Percentiles rank a stretch among this genome's conserved stretches.
phyloP scores from a whole-genome alignment of 2,329 filamentous ascomycete species.

The Paecilomyces variotii region DNA sequence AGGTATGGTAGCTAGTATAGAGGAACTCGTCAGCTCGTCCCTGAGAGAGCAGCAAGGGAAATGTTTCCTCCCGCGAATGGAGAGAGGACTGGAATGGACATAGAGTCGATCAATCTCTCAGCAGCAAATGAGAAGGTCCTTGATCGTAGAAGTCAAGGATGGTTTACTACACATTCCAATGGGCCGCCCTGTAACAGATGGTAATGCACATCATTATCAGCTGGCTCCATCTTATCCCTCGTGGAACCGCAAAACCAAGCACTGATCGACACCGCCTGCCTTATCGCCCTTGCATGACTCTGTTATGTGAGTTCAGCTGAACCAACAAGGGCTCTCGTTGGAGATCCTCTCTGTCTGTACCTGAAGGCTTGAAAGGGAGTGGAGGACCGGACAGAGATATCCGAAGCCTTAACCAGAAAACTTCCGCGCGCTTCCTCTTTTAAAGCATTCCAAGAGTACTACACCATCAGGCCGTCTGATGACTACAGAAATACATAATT shows the following conservation, averaged over 20 bases:
- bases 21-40: background rate
- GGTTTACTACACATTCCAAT: background rate
- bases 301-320: background rate
- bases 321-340: background rate
- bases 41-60: background rate
- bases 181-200: background rate
- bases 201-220: background rate
- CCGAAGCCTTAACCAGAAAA: background rate
- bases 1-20: background rate
- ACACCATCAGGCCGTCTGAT: background rate
- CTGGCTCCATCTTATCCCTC: background rate
- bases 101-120: background rate
- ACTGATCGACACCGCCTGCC: background rate
- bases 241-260: background rate
- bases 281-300: background rate
- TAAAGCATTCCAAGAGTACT: background rate
- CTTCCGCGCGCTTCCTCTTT: background rate
- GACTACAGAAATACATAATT: background rate
- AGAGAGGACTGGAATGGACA: background rate
- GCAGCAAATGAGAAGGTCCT: background rate
- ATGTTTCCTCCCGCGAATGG: background rate
- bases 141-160: background rate
- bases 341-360: background rate
- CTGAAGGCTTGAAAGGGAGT: background rate
- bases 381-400: background rate